Conservation (phyloP, 495 filamentous ascomycete species). For the Amphirosellinia nigrospora region DNA sequence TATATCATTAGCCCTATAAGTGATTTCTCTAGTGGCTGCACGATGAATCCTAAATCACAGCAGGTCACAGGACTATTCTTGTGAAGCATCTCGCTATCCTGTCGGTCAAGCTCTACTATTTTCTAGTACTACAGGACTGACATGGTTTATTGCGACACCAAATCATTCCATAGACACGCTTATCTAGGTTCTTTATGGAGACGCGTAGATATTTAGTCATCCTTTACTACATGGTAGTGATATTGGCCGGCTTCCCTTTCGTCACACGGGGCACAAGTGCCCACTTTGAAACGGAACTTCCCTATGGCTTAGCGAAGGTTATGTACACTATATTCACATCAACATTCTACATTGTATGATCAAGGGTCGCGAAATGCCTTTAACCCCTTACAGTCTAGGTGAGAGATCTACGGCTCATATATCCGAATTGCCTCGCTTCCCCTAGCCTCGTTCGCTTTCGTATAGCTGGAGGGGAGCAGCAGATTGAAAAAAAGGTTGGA, state of each 20-base stretch:
- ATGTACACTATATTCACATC: no score
- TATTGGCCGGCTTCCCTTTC: no score
- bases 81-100: background rate
- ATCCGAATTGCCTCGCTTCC: background rate
- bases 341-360: no score
- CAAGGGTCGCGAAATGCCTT: no score
- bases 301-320: no score
- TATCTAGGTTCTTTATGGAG: background rate
- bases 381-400: background rate
- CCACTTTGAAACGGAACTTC: no score
- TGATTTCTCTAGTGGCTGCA: no score
- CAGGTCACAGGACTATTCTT: background rate
- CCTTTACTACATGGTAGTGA: no score
- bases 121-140: background rate
- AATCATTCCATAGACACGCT: background rate
- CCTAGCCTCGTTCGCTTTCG: background rate
- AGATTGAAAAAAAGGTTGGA: background rate
- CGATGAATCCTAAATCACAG: background rate
- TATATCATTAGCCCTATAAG: background rate
- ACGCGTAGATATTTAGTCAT: background rate
- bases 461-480: background rate
- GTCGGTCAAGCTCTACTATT: background rate
- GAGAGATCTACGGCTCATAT: background rate
- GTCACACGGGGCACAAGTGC: no score
- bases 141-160: background rate